Base-by-base conservation (phyloP, 805 yeast species). In the Candida krabiensis region DNA sequence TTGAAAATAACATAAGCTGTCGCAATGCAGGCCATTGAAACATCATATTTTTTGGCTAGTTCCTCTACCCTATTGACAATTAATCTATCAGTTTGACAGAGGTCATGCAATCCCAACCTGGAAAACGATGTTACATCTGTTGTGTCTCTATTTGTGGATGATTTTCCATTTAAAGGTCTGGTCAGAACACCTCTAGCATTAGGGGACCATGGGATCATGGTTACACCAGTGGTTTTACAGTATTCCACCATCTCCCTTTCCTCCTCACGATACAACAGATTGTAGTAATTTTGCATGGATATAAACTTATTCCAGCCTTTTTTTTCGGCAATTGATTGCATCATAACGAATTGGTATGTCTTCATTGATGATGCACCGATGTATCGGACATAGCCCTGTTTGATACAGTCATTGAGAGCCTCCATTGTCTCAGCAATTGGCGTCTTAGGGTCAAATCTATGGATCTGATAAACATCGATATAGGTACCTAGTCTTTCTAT, bases 301-400 rank as follows among this genome's bases (percentile, higher is more conserved):
- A 80, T 66, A 49, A 80, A 80, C 53, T 76, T 77, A 47, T 64
- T 62, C 80, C 81, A 80, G 27, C 73, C 73, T 47, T 72, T 48
- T 52, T 66, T 66, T 38, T 80, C 83, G 2, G 87, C 86, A 38
- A 70, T 58, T 44, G 57, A 62, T 51, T 80, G 86, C 54, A 77
- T 52, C 47, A 67, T 69, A 5, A 69, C 76, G 52, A 80, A 79
- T 49, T 80, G 79, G 19, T 61, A 56, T 2, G 80, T 73, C 47
- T 65, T 63, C 84, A 80, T 79, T 1, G 80, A 60, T 1, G 83
- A 78, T 1, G 85, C 83, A 17, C 86, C 85, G 40, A 80, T 68
- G 56, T 79, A 79, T 30, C 83, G 62, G 4, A 67, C 69, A 26
- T 63, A 52, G 13, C 82, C 82, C 30, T 50, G 42, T 29, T 66